Conservation (phyloP, 2,329 filamentous ascomycete genomes). For the Fusarium sp. region DNA sequence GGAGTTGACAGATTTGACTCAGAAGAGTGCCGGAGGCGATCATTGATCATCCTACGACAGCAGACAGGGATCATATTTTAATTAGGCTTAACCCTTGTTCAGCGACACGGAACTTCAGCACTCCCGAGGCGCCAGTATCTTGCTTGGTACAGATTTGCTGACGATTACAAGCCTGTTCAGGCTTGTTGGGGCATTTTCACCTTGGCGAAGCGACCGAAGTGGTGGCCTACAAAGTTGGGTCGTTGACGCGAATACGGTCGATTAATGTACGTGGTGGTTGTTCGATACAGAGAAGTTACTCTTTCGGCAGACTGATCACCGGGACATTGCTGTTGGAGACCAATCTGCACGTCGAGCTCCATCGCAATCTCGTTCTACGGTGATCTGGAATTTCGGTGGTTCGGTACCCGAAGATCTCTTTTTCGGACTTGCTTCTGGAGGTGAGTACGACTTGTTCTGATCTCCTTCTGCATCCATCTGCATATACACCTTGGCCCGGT, state of each 20-base stretch:
- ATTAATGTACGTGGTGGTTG: conserved; percentile 23
- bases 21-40: conserved; percentile 41
- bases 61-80: conserved; percentile 23
- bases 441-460: conserved; percentile 30
- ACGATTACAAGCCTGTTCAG: conserved; percentile 24
- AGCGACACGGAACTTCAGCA: conserved; percentile 33
- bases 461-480: background rate
- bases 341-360: conserved; percentile 27
- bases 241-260: conserved; percentile 29
- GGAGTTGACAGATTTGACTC: conserved; percentile 47
- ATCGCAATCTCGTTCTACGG: conserved; percentile 40
- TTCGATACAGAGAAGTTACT: background rate
- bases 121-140: conserved; percentile 29
- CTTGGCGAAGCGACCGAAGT: conserved; percentile 31
- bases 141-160: conserved; percentile 32
- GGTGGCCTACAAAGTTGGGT: conserved; percentile 42
- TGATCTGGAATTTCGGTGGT: conserved; percentile 27
- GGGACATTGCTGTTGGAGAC: conserved; percentile 24
- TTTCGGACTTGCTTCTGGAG: conserved; percentile 18
- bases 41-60: conserved; percentile 38
- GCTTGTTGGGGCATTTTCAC: conserved; percentile 21
- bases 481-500: background rate
- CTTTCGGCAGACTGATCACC: conserved; percentile 21
- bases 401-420: conserved; percentile 19
- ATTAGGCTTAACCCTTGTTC: conserved; percentile 39